Evolutionary conservation across 163 green algal species (phyloP), one percentile per base, ranked within the genome.

Genomic region (Chloromonas sp.): DNA sequence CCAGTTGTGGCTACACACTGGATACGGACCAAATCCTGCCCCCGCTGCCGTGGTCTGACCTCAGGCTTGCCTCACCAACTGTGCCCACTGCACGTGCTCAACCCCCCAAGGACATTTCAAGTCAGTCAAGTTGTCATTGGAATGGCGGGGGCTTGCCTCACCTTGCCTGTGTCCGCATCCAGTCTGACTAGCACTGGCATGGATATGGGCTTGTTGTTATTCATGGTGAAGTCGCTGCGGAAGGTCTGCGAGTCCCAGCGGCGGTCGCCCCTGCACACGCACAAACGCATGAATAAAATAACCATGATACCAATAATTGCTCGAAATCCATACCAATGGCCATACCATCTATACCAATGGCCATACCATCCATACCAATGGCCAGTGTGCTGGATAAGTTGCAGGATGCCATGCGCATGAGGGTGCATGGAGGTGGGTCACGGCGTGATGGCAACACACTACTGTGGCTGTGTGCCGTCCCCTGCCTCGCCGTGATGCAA

Each of bases 201-300:
- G 2, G n/a, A 58, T 8, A 94, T 92, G 78, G 87, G 86, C 0
- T 60, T 71, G 13, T 71, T 62, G 70, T 91, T 11, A 14, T 61
- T 82, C 58, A 82, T 78, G 13, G 83, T 89, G 70, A 92, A 89
- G 13, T 80, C 58, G 58, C 0, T 2, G 59, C 36, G 5, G 60
- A 94, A 96, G 2, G 84, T 91, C 11, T 85, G 74, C 1, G 1
- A 14, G 0, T 88, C 84, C 95, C 95, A 98, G 57, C 91, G 70
- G 11, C 89, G 87, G 0, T 81, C 80, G 0, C 85, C 94, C 14
- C 94, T 87, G 84, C 0, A 74, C 1, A 57, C 70, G 36, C 66
- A 74, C 66, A 36, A 36, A 11, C 66, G 66, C 66, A 74, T 11
- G 66, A 5, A 74, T 11, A 5, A 74, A 15, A 74, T 15, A 11